Evolutionary conservation across 2,329 filamentous ascomycete species (phyloP), one percentile per base, ranked within the genome.

Genomic region (Diaporthe citri): DNA sequence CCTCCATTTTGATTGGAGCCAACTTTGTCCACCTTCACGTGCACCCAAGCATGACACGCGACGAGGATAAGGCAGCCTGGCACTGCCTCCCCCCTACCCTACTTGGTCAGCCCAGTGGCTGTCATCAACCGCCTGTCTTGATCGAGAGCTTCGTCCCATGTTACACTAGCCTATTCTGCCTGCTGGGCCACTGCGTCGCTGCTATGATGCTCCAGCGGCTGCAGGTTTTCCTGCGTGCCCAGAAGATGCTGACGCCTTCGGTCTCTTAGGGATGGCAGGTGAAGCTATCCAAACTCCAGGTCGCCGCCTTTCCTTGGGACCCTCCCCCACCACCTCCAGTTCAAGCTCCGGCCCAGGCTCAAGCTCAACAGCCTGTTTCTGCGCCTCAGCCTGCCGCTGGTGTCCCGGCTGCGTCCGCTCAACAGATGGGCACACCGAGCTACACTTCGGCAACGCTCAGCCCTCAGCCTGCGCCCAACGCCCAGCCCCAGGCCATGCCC

Each of bases 281-380:
- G 80, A 98, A 97, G 85, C 89, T 99, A 48, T 94, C 96, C 1
- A 91, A 92, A 79, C 92, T 97, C 78, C 92, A 93, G 78, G 93
- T 98, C 76, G 97, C 97, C 75, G 88, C 91, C 74, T 98, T 98
- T 83, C 96, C 97, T 15, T 99, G 97, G 97, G 97, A 99, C 82
- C 96, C 97, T 57, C 93, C 93, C 67, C 92, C 94, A 71, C 89
- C 86, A 79, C 80, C 87, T 80, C 80, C 87, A 79, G 80, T 83
- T 75, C 82, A 86, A 74, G 83, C 84, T 78, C 69, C 84, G 82
- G 74, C 81, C 79, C 64, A 55, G 48, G 4, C 64, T 4, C 46
- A 69, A 13, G 73, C 83, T 80, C 71, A 72, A 46, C 71, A 72
- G 25, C 79, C 83, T 78, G 77, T 80, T 75, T 62, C 80, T 59